Evolutionary conservation across 192 early-diverging fungal genomes (phyloP).

Genomic region (Allomyces javanicus): DNA sequence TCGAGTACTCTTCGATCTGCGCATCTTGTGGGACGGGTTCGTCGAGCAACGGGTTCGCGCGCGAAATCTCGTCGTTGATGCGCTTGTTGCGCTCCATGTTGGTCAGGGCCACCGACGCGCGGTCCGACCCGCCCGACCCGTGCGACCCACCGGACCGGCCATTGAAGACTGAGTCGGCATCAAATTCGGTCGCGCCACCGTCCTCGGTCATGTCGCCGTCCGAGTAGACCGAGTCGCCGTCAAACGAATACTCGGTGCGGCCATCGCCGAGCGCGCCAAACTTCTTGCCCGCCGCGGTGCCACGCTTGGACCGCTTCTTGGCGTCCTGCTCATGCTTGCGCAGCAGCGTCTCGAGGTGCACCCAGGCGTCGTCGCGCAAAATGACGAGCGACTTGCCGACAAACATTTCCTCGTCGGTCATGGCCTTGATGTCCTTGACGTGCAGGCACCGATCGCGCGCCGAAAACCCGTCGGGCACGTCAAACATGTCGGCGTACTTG

Average conservation of each 20-base stretch:
- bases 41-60: background rate
- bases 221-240: background rate
- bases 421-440: constrained; percentile 1
- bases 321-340: constrained; percentile 37
- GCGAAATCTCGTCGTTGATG: background rate
- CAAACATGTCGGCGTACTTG: background rate
- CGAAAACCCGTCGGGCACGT: background rate
- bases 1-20: constrained; percentile 17
- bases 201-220: constrained; percentile 18
- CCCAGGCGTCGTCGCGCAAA: constrained; percentile 42
- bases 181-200: constrained; percentile 1
- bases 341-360: constrained; percentile 37
- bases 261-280: background rate
- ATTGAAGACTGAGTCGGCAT: no score
- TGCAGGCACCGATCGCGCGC: background rate
- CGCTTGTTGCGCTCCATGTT: background rate
- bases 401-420: constrained; percentile 18
- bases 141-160: no score
- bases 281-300: constrained; percentile 14
- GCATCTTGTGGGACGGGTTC: background rate
- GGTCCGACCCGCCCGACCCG: no score
- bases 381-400: constrained; percentile 39
- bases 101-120: no score
- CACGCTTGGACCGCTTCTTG: constrained; percentile 9
- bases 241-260: background rate